Evolutionary conservation across 2,329 filamentous ascomycete species (phyloP), one percentile per base, ranked within the genome.

Genomic region (Stachybotrys echinatus): DNA sequence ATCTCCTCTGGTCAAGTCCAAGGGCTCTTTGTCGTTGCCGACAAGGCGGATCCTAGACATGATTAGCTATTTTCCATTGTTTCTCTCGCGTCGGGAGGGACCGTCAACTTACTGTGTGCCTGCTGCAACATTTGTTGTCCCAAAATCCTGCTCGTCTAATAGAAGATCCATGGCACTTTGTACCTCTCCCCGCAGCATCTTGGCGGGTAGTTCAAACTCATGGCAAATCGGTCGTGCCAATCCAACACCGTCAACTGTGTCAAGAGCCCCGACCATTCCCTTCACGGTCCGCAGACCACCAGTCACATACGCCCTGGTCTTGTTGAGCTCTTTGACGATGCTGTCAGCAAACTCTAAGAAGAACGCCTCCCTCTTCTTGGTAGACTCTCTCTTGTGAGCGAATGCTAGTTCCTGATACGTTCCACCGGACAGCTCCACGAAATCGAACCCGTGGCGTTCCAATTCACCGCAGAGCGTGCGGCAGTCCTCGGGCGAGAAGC

Each of bases 341-440:
- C 64, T 58, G 51, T 83, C 74, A 0, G 81, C 81, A 50, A 84
- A 84, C 0, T 83, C 78, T 42, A 84, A 59, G 70, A 84, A 84
- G 70, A 81, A 83, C 2, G 77, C 73, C 57, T 83, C 80, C 5
- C 79, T 68, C 64, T 76, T 75, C 62, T 69, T 72, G 5, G 78
- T 83, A 17, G 71, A 75, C 42, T 83, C 80, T 45, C 73, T 68
- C 63, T 74, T 70, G 59, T 81, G 76, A 2, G 55, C 56, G 53
- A 82, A 80, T 0, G 72, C 77, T 1, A 78, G 59, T 18, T 68
- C 63, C 63, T 85, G 75, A 57, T 83, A 83, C 0, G 80, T 85
- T 7, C 82, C 82, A 12, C 82, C 81, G 0, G 71, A 76, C 0
- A 85, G 68, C 65, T 85, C 82, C 3, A 85, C 75, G 54, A 82